Base-by-base conservation (phyloP, 345 rosid species). In the Iberis pinnata region DNA sequence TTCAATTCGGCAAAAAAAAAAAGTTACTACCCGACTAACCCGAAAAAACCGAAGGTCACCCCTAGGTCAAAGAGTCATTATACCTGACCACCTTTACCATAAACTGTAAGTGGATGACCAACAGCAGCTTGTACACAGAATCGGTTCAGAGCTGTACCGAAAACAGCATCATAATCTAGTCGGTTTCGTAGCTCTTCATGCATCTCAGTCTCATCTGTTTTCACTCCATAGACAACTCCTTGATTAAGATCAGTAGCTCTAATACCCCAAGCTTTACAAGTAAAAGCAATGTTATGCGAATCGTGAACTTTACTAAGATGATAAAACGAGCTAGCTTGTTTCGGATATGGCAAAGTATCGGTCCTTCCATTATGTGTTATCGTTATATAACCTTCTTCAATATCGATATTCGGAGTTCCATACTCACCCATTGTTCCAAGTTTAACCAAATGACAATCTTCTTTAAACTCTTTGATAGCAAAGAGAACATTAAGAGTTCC, bases 261-360 rank as follows among this genome's bases (percentile, higher is more conserved):
- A 32, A 88, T 82, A 56, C 98, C 98, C 98, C 98, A 90, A 54
- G 98, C 98, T 73, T 87, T 90, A 75, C 98, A 90, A 68, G 98
- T 81, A 77, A 90, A 87, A 46, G 96, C 98, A 73, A 90, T 86
- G 71, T 86, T 90, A 70, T 87, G 75, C 5, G 98, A 90, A 56
- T 90, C 98, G 18, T 87, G 98, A 60, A 90, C 98, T 75, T 90
- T 90, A 20, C 98, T 90, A n/a, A 87, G 83, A 66, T 90, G 98
- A 75, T 90, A 92, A 76, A 87, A 92, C 36, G 98, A 92, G 74
- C 95, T 92, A 0, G 98, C 98, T 73, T 92, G 96, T 75, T 88
- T 92, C 2, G 98, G 98, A 53, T 88, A 88, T 12, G 98, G 98
- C 68, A 92, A 72, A 39, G 93, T 92, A 68, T 88, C 96, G 0